phyloP scores from a whole-genome alignment of 2,329 filamentous ascomycete genomes.

The Colletotrichum sojae region DNA sequence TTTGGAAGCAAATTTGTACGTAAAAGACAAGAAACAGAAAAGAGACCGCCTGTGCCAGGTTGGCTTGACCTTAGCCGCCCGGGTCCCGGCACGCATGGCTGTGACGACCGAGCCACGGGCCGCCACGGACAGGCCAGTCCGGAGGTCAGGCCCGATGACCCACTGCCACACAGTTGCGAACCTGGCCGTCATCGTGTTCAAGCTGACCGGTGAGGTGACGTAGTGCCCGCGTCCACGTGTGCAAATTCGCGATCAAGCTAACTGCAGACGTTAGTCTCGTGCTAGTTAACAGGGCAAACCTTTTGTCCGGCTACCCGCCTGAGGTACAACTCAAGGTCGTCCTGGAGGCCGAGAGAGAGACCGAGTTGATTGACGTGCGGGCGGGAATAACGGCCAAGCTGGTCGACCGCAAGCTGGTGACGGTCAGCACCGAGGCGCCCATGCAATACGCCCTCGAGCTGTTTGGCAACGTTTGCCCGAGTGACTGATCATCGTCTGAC shows the following conservation, averaged over 20 bases:
- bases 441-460: constrained; percentile 73
- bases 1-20: too few relatives aligned
- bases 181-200: constrained; percentile 73
- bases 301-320: constrained; percentile 69
- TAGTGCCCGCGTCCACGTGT: constrained; percentile 72
- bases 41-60: too few relatives aligned
- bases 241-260: constrained; percentile 74
- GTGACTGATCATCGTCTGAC: constrained; percentile 67
- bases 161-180: constrained; percentile 69
- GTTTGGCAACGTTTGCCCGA: constrained; percentile 70
- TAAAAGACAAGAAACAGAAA: too few relatives aligned
- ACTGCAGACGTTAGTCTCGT: constrained; percentile 66
- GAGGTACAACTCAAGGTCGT: constrained; percentile 68
- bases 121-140: too few relatives aligned
- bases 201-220: constrained; percentile 70
- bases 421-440: constrained; percentile 64
- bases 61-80: too few relatives aligned
- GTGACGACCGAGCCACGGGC: too few relatives aligned
- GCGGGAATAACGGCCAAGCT: constrained; percentile 58
- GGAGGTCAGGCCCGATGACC: too few relatives aligned
- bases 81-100: too few relatives aligned
- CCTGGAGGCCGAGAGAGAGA: constrained; percentile 52
- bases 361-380: constrained; percentile 49
- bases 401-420: constrained; percentile 68
- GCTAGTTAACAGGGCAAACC: constrained; percentile 61